Percentiles rank a stretch among this genome's conserved stretches.
Evolutionary conservation across 202 grass and related monocot genomes (phyloP).

Genomic region (Setaria viridis): DNA sequence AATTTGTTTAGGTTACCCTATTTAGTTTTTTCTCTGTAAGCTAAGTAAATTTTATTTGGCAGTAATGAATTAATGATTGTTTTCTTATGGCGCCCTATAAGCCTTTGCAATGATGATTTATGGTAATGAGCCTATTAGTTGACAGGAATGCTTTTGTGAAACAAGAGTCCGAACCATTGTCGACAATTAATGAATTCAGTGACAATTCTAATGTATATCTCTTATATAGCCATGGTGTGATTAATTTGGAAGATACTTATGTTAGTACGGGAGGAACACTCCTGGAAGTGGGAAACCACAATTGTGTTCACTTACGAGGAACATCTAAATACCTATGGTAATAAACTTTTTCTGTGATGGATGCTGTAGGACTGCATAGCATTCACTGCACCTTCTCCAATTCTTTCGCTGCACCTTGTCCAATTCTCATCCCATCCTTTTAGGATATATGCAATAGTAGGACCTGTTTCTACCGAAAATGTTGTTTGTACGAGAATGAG

Average conservation of each 20-base stretch:
- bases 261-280: not conserved
- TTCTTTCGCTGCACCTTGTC: not conserved
- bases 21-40: not conserved
- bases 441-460: not conserved
- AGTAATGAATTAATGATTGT: not conserved
- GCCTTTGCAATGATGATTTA: not conserved
- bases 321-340: not conserved
- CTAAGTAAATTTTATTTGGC: not conserved
- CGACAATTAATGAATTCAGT: not conserved
- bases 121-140: not conserved
- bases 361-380: not conserved
- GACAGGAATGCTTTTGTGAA: slow-evolving; percentile 15
- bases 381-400: not conserved
- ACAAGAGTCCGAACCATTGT: not conserved
- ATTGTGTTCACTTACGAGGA: not conserved
- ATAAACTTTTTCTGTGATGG: not conserved
- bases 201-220: not conserved
- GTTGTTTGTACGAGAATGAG: slow-evolving; percentile 6
- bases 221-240: not conserved
- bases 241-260: not conserved
- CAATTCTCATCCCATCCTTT: not conserved
- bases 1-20: not conserved
- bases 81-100: not conserved
- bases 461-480: not conserved
- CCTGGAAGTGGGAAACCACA: not conserved